A percentile compares a stretch with the other conserved stretches of the same genome.
phyloP scores from a whole-genome alignment of 345 rosid genomes.

The Mangifera indica region DNA sequence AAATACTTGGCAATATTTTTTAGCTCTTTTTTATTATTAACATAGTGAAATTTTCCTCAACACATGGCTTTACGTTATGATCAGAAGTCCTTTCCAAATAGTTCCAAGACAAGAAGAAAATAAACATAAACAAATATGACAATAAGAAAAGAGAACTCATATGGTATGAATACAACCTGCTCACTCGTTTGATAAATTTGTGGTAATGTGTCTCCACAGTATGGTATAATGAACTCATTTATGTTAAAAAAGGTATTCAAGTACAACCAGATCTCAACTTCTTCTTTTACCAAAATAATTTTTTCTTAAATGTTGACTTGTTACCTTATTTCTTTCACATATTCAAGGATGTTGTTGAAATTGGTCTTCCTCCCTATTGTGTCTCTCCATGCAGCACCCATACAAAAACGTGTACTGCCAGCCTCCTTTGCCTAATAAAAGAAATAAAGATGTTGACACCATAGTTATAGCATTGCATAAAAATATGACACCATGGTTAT shows the following conservation, averaged over 20 bases:
- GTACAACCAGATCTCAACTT: background rate
- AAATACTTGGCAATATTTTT: background rate
- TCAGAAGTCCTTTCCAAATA: background rate
- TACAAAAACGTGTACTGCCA: constrained; percentile 97
- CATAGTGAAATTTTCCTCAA: background rate
- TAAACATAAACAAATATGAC: background rate
- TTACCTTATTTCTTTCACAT: constrained; percentile 93
- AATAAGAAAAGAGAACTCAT: background rate
- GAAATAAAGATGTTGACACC: constrained; percentile 4
- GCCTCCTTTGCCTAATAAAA: constrained; percentile 89
- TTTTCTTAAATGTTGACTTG: constrained; percentile 1
- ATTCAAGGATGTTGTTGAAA: constrained; percentile 81
- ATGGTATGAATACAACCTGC: background rate
- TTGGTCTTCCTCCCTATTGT: constrained; percentile 89
- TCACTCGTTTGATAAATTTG: constrained; percentile 1
- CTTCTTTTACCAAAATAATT: constrained; percentile 2
- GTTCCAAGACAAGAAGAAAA: background rate
- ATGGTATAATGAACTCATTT: background rate
- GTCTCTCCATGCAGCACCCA: constrained; percentile 99
- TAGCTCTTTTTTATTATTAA: background rate
- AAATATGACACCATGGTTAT: too few relatives aligned
- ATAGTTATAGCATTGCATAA: background rate
- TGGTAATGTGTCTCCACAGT: background rate
- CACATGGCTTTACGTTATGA: background rate
- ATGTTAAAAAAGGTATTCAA: background rate